Conservation (phyloP, 1,284 basidiomycete genomes). For the Pseudozyma thailandica region DNA sequence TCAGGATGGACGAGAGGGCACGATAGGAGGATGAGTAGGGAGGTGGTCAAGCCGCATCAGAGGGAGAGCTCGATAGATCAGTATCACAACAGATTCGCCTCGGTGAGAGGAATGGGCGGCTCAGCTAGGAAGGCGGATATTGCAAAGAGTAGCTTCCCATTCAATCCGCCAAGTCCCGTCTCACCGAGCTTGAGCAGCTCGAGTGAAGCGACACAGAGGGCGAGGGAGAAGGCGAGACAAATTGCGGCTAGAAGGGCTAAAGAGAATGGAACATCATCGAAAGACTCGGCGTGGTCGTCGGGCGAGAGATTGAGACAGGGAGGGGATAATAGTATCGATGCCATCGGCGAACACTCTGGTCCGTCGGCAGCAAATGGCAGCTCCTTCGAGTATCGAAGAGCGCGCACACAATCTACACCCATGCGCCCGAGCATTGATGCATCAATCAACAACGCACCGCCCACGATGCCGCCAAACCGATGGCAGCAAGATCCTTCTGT, state of each 20-base stretch:
- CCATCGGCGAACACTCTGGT: slow-evolving; percentile 8
- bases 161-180: neutral
- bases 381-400: slow-evolving; percentile 17
- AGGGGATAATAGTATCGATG: slow-evolving; percentile 16
- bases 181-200: slow-evolving; percentile 3
- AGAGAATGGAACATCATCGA: neutral
- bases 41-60: slow-evolving; percentile 25
- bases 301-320: too few relatives aligned
- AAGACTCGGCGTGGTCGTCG: slow-evolving; percentile 7
- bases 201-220: slow-evolving; percentile 30
- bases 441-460: neutral
- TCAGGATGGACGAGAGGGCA: slow-evolving; percentile 18
- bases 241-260: slow-evolving; percentile 18
- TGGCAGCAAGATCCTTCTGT: slow-evolving; percentile 4
- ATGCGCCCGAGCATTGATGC: slow-evolving; percentile 33
- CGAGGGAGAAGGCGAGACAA: slow-evolving; percentile 34
- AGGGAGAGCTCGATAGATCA: slow-evolving; percentile 37
- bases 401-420: slow-evolving; percentile 45
- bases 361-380: too few relatives aligned
- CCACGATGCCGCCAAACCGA: too few relatives aligned
- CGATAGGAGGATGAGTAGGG: slow-evolving; percentile 22
- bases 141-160: slow-evolving; percentile 11
- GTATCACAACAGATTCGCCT: slow-evolving; percentile 39
- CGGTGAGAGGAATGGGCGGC: slow-evolving; percentile 7
- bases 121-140: slow-evolving; percentile 1